phyloP scores from a whole-genome alignment of 2,329 filamentous ascomycete genomes.

The Monosporascus ibericus region DNA sequence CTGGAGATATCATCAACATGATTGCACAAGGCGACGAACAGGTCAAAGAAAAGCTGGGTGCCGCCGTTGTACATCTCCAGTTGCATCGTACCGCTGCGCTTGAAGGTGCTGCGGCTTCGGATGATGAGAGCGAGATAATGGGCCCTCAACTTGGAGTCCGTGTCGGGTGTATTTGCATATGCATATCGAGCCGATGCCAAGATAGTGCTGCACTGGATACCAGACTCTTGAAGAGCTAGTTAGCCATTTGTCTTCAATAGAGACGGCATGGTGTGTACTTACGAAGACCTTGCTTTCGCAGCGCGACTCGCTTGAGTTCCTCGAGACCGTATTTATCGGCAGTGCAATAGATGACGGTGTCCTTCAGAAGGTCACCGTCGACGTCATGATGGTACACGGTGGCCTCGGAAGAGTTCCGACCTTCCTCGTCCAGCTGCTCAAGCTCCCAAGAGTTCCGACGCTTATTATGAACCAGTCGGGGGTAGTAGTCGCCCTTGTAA shows the following conservation, averaged over 20 bases:
- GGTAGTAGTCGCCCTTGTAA: slow-evolving; percentile 91
- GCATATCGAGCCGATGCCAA: slow-evolving; percentile 82
- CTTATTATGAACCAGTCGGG: slow-evolving; percentile 76
- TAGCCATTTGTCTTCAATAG: neutral
- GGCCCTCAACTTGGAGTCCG: slow-evolving; percentile 81
- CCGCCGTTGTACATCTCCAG: slow-evolving; percentile 87
- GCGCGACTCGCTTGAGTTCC: slow-evolving; percentile 75
- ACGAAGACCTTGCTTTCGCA: slow-evolving; percentile 85
- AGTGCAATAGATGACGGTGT: slow-evolving; percentile 86
- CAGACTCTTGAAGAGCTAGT: slow-evolving; percentile 47
- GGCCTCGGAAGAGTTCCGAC: slow-evolving; percentile 46
- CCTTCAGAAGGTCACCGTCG: slow-evolving; percentile 69
- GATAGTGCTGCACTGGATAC: slow-evolving; percentile 80
- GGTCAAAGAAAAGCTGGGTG: slow-evolving; percentile 79
- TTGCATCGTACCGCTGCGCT: slow-evolving; percentile 92
- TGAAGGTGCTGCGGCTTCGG: slow-evolving; percentile 79
- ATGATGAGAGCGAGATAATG: slow-evolving; percentile 93
- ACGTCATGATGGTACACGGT: slow-evolving; percentile 63
- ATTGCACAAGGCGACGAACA: slow-evolving; percentile 90
- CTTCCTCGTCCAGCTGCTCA: slow-evolving; percentile 51
- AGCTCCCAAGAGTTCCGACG: slow-evolving; percentile 74
- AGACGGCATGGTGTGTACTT: slow-evolving; percentile 24
- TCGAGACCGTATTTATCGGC: slow-evolving; percentile 79
- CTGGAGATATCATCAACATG: slow-evolving; percentile 69
- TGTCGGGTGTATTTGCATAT: slow-evolving; percentile 83